Evolutionary conservation across 2,329 filamentous ascomycete species (phyloP), one percentile per base, ranked within the genome.

Genomic region (Clarireedia homoeocarpa): DNA sequence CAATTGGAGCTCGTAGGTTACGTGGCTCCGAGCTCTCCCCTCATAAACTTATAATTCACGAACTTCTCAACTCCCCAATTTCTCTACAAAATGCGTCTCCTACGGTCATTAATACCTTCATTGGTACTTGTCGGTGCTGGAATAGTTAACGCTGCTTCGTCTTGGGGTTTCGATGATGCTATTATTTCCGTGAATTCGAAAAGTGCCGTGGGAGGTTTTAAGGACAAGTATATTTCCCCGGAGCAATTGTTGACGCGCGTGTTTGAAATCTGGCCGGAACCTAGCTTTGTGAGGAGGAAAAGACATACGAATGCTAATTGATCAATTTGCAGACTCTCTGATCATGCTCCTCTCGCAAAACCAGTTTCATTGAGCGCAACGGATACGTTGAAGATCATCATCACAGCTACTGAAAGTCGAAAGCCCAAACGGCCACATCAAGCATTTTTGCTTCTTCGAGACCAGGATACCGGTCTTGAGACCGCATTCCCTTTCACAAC

Each of bases 381-480:
- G 53, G 91, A 95, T 69, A 83, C 84, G 44, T 77, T 97, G 68
- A 96, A 94, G 76, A 75, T 99, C 63, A 74, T 84, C 63, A 75
- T 99, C 66, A 95, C 90, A 36, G 81, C 89, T 7, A 86, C 87
- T 70, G 89, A 96, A 67, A 85, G 82, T 69, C 84, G 84, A 72
- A 85, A 84, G 65, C 80, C 82, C 48, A 92, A 91, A 78, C 84
- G 88, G 62, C 90, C 94, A 65, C 94, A 99, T 73, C 94, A 99
- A 74, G 91, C 91, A 5, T 96, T 96, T 76, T 78, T 99, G 53
- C 79, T 94, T 15, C 73, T 99, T 57, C 85, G 82, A 65, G 91
- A 97, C 65, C 75, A 79, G 10, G 75, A 78, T 12, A 85, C 84
- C 10, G 89, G 89, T 38, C 77, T 99, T 48, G 91, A 97, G 72